Conservation (phyloP, 352 stramenopile species). For the Phytophthora meadii region DNA sequence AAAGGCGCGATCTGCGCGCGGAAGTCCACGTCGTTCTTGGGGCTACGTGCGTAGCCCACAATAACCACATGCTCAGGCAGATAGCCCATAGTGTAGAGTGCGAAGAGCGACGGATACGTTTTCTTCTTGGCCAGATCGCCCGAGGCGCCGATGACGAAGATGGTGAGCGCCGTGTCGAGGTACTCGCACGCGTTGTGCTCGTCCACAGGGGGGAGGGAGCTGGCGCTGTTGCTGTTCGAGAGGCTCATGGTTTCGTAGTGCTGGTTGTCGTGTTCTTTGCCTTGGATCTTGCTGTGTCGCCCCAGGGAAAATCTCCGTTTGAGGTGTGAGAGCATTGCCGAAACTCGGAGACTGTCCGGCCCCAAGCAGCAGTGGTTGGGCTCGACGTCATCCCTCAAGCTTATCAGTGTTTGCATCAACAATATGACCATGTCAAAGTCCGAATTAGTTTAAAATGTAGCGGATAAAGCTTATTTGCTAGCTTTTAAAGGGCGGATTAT, state of each 20-base stretch:
- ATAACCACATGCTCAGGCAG: slow-evolving; percentile 87
- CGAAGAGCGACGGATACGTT: slow-evolving; percentile 93
- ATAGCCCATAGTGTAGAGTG: slow-evolving; percentile 81
- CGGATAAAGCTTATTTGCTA: background rate
- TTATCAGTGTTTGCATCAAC: slow-evolving; percentile 35
- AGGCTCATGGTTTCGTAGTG: slow-evolving; percentile 45
- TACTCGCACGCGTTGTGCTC: slow-evolving; percentile 76
- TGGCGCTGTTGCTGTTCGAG: slow-evolving; percentile 31
- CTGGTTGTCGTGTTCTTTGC: slow-evolving; percentile 31
- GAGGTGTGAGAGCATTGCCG: slow-evolving; percentile 52
- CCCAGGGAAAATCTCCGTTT: slow-evolving; percentile 50
- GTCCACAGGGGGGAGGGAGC: slow-evolving; percentile 29
- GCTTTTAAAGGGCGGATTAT: slow-evolving; percentile 1
- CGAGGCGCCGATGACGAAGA: slow-evolving; percentile 90
- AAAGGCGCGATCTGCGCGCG: slow-evolving; percentile 73
- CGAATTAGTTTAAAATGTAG: slow-evolving; percentile 3
- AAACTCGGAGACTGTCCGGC: slow-evolving; percentile 10
- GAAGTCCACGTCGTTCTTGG: slow-evolving; percentile 88
- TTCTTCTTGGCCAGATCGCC: slow-evolving; percentile 93
- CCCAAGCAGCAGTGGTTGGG: slow-evolving; percentile 16
- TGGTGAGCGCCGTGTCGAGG: slow-evolving; percentile 69
- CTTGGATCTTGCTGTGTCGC: slow-evolving; percentile 46
- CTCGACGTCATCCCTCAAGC: slow-evolving; percentile 8
- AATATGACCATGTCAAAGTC: slow-evolving; percentile 4
- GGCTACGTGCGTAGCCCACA: slow-evolving; percentile 84